A percentile compares a stretch with the other conserved stretches of the same genome.
Evolutionary conservation across 1,284 basidiomycete species (phyloP).

Genomic region (Moesziomyces sp.): DNA sequence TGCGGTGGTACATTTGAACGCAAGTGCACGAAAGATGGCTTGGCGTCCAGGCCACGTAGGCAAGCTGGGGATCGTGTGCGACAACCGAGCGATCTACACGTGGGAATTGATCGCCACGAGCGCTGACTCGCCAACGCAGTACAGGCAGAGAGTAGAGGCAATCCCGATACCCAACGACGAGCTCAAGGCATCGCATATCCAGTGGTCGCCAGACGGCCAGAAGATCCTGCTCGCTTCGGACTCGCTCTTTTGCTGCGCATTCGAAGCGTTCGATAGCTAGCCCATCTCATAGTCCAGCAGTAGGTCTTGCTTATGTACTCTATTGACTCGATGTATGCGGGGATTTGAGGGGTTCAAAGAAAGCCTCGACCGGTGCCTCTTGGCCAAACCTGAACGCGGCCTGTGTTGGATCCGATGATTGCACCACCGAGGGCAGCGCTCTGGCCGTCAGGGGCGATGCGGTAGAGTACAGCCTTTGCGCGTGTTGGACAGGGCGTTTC

Average conservation of each 20-base stretch:
- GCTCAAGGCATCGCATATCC: conserved; percentile 72
- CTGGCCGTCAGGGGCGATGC: conserved; percentile 47
- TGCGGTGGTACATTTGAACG: conserved; percentile 75
- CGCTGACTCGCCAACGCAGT: conserved; percentile 2
- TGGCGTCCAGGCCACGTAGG: conserved; percentile 81
- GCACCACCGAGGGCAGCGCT: conserved; percentile 38
- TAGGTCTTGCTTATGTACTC: conserved; percentile 7
- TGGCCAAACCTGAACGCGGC: conserved; percentile 47
- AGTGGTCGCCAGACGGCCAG: conserved; percentile 85
- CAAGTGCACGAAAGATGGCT: conserved; percentile 74
- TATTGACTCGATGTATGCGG: conserved; percentile 4
- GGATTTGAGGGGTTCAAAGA: conserved; percentile 8
- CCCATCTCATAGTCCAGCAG: neutral
- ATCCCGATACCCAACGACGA: conserved; percentile 51
- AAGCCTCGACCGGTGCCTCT: conserved; percentile 48
- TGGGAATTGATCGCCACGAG: conserved; percentile 73
- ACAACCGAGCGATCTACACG: conserved; percentile 76
- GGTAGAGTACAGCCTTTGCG: conserved; percentile 40
- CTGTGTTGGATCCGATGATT: conserved; percentile 27
- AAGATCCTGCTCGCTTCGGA: conserved; percentile 78
- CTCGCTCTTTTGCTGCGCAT: conserved; percentile 79
- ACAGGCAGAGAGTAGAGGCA: conserved; percentile 45
- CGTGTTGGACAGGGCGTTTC: conserved; percentile 47
- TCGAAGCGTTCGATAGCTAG: conserved; percentile 34
- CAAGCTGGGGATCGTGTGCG: conserved; percentile 77